These are phyloP conservation scores for Basipetospora chlamydospora DNA, from an alignment of 2,329 filamentous ascomycete species.

Conservation along the genomic window DNA sequence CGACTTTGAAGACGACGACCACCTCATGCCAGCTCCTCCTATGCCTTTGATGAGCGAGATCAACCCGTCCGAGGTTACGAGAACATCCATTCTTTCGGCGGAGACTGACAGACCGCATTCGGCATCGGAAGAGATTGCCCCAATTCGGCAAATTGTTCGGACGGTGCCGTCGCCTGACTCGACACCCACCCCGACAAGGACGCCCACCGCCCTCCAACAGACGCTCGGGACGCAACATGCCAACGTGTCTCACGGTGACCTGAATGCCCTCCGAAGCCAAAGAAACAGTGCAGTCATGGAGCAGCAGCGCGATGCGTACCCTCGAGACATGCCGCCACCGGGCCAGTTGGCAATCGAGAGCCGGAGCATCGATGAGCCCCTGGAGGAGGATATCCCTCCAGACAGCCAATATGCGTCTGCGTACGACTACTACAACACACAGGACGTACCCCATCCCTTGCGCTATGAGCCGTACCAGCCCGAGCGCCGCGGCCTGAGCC, in stretches of 20 bases:
- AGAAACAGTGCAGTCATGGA: conserved; percentile 14
- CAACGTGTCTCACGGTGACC: conserved; percentile 45
- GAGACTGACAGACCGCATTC: conserved; percentile 61
- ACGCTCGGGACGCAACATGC: conserved; percentile 54
- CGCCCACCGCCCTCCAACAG: conserved; percentile 39
- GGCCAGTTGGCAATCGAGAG: not conserved
- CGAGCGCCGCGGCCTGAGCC: conserved; percentile 62
- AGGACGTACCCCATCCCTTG: conserved; percentile 48
- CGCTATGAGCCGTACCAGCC: conserved; percentile 56
- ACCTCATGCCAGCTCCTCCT: conserved; percentile 46
- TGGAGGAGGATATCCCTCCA: conserved; percentile 13
- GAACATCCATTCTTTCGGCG: conserved; percentile 74
- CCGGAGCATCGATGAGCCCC: conserved; percentile 5
- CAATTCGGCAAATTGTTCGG: conserved; percentile 48
- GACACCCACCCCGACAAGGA: conserved; percentile 46
- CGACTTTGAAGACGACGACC: conserved; percentile 39
- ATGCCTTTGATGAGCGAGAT: conserved; percentile 84
- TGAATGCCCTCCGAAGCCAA: conserved; percentile 35
- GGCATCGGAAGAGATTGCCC: conserved; percentile 46
- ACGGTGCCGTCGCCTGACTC: conserved; percentile 46
- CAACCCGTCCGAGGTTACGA: conserved; percentile 72
- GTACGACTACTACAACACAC: conserved; percentile 38
- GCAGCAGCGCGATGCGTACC: not conserved
- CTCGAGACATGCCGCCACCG: not conserved
- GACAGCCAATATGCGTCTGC: conserved; percentile 31